A percentile compares a stretch with the other conserved stretches of the same genome.
These are phyloP conservation scores for Apiospora sp. DNA, from an alignment of 2,329 filamentous ascomycete species.

Conservation along the genomic window DNA sequence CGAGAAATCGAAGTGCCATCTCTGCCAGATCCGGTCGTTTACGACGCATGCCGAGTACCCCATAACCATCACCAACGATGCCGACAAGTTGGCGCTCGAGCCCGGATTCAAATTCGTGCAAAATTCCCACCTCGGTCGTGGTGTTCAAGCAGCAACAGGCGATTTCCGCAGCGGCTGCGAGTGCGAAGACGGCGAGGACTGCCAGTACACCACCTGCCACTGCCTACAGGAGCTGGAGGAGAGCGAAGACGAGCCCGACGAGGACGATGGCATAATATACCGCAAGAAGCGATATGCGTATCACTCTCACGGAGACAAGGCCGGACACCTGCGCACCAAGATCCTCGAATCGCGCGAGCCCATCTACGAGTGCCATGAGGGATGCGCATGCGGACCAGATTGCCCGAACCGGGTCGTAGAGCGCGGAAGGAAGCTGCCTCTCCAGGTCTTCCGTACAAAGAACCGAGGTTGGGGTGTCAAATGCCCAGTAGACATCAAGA, in stretches of 20 bases:
- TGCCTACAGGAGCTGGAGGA: slow-evolving; percentile 69
- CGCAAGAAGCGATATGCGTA: slow-evolving; percentile 67
- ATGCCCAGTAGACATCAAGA: slow-evolving; percentile 68
- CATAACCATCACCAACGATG: slow-evolving; percentile 70
- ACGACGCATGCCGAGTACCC: slow-evolving; percentile 56
- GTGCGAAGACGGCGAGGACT: slow-evolving; percentile 66
- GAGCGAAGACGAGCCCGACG: slow-evolving; percentile 61
- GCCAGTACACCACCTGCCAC: slow-evolving; percentile 71
- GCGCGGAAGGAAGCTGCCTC: slow-evolving; percentile 71
- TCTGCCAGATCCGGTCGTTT: slow-evolving; percentile 67
- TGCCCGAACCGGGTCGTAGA: slow-evolving; percentile 83
- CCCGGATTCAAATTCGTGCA: slow-evolving; percentile 74
- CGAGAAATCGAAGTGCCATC: slow-evolving; percentile 61
- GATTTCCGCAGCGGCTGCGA: slow-evolving; percentile 75
- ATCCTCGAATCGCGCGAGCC: slow-evolving; percentile 63
- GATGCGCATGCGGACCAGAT: slow-evolving; percentile 67
- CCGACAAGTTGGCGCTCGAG: slow-evolving; percentile 62
- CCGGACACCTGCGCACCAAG: slow-evolving; percentile 59
- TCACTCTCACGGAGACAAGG: slow-evolving; percentile 59
- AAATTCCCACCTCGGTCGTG: slow-evolving; percentile 63
- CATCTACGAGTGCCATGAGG: slow-evolving; percentile 83
- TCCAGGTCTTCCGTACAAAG: slow-evolving; percentile 79
- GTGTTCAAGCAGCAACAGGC: slow-evolving; percentile 65
- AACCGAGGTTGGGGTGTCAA: slow-evolving; percentile 81
- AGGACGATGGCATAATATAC: slow-evolving; percentile 49